Percentiles rank a stretch among this genome's conserved stretches.
Evolutionary conservation across 345 rosid genomes (phyloP).

Genomic region (Citrus trifoliata): DNA sequence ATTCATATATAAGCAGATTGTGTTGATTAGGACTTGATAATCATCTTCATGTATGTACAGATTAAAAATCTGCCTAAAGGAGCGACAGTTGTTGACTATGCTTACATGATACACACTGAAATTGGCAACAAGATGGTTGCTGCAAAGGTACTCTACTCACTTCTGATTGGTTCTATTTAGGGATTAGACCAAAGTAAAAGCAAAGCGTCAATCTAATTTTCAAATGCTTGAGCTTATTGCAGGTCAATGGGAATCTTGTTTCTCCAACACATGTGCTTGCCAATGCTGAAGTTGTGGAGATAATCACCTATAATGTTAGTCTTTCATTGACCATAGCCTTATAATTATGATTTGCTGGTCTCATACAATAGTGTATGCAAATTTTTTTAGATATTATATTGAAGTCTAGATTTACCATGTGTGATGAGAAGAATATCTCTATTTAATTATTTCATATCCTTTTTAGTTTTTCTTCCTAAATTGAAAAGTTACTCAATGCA

Average conservation of each 20-base stretch:
- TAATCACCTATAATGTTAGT: slow-evolving; percentile 87
- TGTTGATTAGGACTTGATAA: slow-evolving; percentile 13
- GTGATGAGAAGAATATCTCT: not conserved
- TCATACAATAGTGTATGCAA: not conserved
- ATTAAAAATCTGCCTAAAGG: slow-evolving; percentile 93
- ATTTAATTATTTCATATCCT: not conserved
- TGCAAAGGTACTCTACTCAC: slow-evolving; percentile 65
- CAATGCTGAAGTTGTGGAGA: slow-evolving; percentile 99
- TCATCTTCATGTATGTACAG: slow-evolving; percentile 36
- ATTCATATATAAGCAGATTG: slow-evolving; percentile 1
- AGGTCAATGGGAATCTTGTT: slow-evolving; percentile 98
- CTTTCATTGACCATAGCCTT: slow-evolving; percentile 13
- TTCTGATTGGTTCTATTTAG: not conserved
- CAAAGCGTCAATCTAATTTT: not conserved
- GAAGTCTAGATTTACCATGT: not conserved
- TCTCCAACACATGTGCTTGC: slow-evolving; percentile 77
- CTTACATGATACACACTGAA: slow-evolving; percentile 97
- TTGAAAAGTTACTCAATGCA: not conserved
- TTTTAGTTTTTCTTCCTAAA: not conserved
- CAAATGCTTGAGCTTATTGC: slow-evolving; percentile 25
- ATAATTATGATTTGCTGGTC: slow-evolving; percentile 7
- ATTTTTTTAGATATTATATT: not conserved
- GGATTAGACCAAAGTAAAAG: not conserved
- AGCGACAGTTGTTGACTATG: slow-evolving; percentile 92
- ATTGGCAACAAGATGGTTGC: slow-evolving; percentile 98